Evolutionary conservation across 495 filamentous ascomycete genomes (phyloP), one percentile per base, ranked within the genome.

Genomic region (Schizothecium vesticola): DNA sequence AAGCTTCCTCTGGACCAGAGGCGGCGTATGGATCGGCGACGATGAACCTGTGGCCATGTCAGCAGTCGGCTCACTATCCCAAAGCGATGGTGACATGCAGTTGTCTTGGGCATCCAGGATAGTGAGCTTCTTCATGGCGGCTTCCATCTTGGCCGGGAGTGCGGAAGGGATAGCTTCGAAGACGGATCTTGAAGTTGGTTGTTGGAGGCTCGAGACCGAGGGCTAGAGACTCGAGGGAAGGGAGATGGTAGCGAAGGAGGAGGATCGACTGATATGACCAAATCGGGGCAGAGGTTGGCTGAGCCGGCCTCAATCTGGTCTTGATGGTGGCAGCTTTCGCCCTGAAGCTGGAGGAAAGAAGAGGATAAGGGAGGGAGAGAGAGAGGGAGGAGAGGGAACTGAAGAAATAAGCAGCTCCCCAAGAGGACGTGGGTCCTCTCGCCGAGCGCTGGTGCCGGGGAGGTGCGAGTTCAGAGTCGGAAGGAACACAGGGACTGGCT

Each of bases 1-100:
- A 9, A 73, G 56, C 43, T 70, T 70, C 6, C 71, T 62, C 26
- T 36, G 28, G 55, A 22, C n/a, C 16, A 59, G 6, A 28, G 58
- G 22, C 58, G 51, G 51, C 23, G 3, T 29, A 23, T 31, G 28
- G 43, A 22, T 22, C 23, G 21, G 33, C 21, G 33, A 31, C 2
- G 31, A 61, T 10, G 26, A 21, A 8, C 22, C 59, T 61, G 12
- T 23, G n/a, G 25, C 4, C 43, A 51, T 51, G 43, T 51, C 43
- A 51, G 36, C 36, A 51, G 16, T n/a, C n/a, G 19, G 6, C 16
- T 51, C 43, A 51, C 19, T 19, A n/a, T 8, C 33, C 33, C 16
- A 16, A 13, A n/a, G 43, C 19, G 19, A 7, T n/a, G 43, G 43
- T 2, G 19, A 51, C 43, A 51, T 51, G 19, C 43, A 16, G 58